Evolutionary conservation across 257 asterid genomes (phyloP).

Genomic region (Datura wrightii): DNA sequence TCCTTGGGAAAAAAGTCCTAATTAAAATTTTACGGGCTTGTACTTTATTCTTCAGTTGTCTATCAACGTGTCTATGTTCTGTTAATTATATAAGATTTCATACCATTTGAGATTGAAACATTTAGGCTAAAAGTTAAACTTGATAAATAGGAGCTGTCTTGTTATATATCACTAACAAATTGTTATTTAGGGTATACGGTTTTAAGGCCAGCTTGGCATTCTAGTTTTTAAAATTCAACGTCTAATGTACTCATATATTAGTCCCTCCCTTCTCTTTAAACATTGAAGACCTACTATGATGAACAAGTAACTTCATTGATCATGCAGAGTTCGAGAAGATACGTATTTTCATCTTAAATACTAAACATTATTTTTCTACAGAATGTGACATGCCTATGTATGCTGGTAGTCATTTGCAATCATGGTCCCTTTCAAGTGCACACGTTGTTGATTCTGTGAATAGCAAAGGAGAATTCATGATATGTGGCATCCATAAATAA

Average conservation of each 20-base stretch:
- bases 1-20: neutral
- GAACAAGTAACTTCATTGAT: neutral
- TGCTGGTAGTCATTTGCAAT: neutral
- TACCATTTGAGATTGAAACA: neutral
- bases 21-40: neutral
- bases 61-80: neutral
- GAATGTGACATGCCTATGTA: neutral
- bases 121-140: neutral
- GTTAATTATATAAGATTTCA: neutral
- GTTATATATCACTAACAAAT: slow-evolving; percentile 16
- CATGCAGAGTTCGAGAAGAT: neutral
- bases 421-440: neutral
- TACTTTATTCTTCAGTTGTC: neutral
- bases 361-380: neutral
- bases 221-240: neutral
- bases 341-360: neutral
- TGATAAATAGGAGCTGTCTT: neutral
- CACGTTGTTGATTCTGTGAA: neutral
- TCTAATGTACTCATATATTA: neutral
- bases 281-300: neutral
- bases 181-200: neutral
- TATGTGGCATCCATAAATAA: neutral
- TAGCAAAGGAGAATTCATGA: neutral
- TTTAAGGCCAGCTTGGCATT: neutral
- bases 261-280: neutral